Evolutionary conservation across 495 filamentous ascomycete genomes (phyloP), one percentile per base, ranked within the genome.

Genomic region (Niebla homalea): DNA sequence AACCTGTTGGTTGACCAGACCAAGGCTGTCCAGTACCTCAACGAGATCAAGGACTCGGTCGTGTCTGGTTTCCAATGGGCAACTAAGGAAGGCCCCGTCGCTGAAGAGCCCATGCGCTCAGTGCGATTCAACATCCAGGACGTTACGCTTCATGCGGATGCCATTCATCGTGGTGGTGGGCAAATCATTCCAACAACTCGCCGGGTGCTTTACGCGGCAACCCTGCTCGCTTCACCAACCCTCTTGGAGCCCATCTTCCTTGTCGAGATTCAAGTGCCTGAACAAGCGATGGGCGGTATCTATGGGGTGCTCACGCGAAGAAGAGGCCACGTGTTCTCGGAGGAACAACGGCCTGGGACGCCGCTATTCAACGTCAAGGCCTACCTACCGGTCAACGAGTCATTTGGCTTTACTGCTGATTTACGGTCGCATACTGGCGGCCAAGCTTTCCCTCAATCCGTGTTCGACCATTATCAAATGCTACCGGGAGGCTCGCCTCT

Each of bases 31-130:
- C 92, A 99, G 76, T 99, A 97, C 81, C 77, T 99, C 51, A 89
- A 89, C 77, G 92, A 99, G 85, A 99, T 99, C 80, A 99, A 99
- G 83, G 92, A 99, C 60, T 97, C 92, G 53, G 84, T 99, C 59
- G 89, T 97, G 60, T 99, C 92, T 61, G 92, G 93, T 77, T 99
- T 99, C 87, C 92, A 99, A 70, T 97, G 93, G 92, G 92, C 92
- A 49, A 87, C 89, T 58, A 83, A 90, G 64, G 92, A 99, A 80
- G 92, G 93, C 70, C 92, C 92, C 59, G 69, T 99, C 64, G 89
- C 84, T 58, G 92, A 99, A 72, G 92, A 99, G 79, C 92, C 93
- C 58, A 90, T 99, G 87, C 85, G 92, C 67, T 79, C 83, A 49
- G 71, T 94, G 68, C 87, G 92, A 74, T 99, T 94, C 79, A 97